Evolutionary conservation across 176 grass and related monocot genomes (phyloP).

Genomic region (Oryza meridionalis): DNA sequence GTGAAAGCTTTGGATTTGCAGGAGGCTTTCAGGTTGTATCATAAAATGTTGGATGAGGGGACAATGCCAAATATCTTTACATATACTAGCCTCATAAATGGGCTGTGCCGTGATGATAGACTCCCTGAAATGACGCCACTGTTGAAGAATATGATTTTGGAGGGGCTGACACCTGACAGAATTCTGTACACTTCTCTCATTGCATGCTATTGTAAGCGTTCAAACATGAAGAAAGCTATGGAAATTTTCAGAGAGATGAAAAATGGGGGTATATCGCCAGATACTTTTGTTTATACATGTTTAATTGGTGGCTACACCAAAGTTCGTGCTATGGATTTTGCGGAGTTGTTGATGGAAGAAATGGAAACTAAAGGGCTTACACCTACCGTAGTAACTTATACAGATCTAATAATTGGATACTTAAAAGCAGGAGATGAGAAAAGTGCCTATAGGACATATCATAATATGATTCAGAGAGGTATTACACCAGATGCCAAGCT

Average conservation of each 20-base stretch:
- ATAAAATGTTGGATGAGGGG: conserved; percentile 49
- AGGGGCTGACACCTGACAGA: conserved; percentile 44
- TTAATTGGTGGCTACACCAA: conserved; percentile 69
- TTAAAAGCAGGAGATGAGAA: conserved; percentile 46
- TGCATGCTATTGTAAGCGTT: conserved; percentile 57
- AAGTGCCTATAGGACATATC: conserved; percentile 39
- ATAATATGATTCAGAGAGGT: conserved; percentile 52
- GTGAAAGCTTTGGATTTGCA: conserved; percentile 66
- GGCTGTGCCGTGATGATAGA: conserved; percentile 55
- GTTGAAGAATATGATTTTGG: conserved; percentile 47
- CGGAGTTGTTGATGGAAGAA: conserved; percentile 55
- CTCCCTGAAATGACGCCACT: conserved; percentile 46
- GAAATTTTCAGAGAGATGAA: conserved; percentile 58
- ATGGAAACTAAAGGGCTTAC: conserved; percentile 53
- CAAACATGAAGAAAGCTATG: conserved; percentile 63
- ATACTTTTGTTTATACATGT: conserved; percentile 73
- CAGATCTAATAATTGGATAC: conserved; percentile 58
- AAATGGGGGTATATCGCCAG: conserved; percentile 38
- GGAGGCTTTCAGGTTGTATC: conserved; percentile 55
- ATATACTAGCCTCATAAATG: conserved; percentile 68
- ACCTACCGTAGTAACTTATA: conserved; percentile 70
- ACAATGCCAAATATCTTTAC: conserved; percentile 55
- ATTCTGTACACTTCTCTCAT: conserved; percentile 66
- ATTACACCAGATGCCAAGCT: conserved; percentile 58
- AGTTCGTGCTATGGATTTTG: conserved; percentile 60